Evolutionary conservation across 1,284 basidiomycete genomes (phyloP), one percentile per base, ranked within the genome.

Genomic region (Rhodotorula sp.): DNA sequence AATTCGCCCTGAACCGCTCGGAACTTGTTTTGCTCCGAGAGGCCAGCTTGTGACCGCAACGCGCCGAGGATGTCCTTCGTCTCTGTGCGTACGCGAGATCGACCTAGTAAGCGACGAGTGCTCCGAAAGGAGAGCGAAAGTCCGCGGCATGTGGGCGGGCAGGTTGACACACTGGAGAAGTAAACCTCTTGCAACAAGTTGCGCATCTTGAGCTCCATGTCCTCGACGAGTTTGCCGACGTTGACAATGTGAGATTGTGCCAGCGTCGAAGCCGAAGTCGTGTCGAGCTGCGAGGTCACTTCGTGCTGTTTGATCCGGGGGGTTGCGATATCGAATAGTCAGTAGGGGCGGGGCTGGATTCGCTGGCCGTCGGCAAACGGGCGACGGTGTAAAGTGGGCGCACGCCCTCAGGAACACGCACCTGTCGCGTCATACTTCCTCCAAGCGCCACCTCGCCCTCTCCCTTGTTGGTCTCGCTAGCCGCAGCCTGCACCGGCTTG

Each of bases 201-300:
- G 60, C 96, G 88, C 90, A 98, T 95, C 84, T 97, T 97, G 80
- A 93, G 91, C 83, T 99, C 96, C 90, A 95, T 95, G 75, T 98
- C 95, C 82, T 99, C 96, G 75, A 99, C 89, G 87, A 98, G 90
- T 75, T 86, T 87, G 6, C 96, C 96, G 24, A 91, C 89, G 82
- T 99, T 99, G 63, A 87, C 86, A 68, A 99, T 89, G 81, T 99
- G 96, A 51, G 90, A 89, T 29, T 87, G 85, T 46, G 85, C 80
- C 76, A 89, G 89, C 29, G 89, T 87, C 58, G 66, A 42, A 17
- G 74, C 29, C 20, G 75, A 74, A 5, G 77, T 68, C 10, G 74
- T 30, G 53, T 75, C 71, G 14, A 95, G 80, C n/a, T 91, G 87
- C 81, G 86, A 88, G 79, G 95, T 91, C 79, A 90, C 87, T 79